phyloP scores from a whole-genome alignment of 106 monocot genomes.

The Phalaenopsis aphrodite region DNA sequence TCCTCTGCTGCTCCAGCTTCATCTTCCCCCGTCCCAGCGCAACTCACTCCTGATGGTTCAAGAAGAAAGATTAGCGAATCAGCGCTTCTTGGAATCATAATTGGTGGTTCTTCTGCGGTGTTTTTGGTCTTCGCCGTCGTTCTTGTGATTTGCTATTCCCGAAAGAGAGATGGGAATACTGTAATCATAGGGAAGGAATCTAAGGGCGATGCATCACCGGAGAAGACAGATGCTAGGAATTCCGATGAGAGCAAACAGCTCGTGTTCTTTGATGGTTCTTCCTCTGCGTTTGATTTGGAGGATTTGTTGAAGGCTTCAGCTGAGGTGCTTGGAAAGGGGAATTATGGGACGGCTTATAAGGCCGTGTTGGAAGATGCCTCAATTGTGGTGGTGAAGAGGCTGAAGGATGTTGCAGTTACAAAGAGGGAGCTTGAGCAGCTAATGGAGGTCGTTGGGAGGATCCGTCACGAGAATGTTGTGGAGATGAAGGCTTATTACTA shows the following conservation, averaged over 20 bases:
- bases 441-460: slow-evolving; percentile 76
- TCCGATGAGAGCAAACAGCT: slow-evolving; percentile 49
- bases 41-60: background rate
- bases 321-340: slow-evolving; percentile 83
- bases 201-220: slow-evolving; percentile 42
- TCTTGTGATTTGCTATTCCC: slow-evolving; percentile 8
- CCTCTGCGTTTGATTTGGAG: slow-evolving; percentile 65
- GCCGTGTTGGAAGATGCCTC: slow-evolving; percentile 77
- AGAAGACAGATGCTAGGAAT: slow-evolving; percentile 34
- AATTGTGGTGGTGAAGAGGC: slow-evolving; percentile 81
- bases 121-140: slow-evolving; percentile 15
- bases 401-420: slow-evolving; percentile 77
- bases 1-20: background rate
- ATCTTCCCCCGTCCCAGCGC: slow-evolving; percentile 1
- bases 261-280: slow-evolving; percentile 72
- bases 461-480: slow-evolving; percentile 60
- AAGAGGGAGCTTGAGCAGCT: slow-evolving; percentile 85
- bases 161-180: slow-evolving; percentile 3
- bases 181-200: slow-evolving; percentile 19
- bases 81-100: slow-evolving; percentile 33
- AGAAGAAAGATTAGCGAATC: slow-evolving; percentile 16
- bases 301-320: slow-evolving; percentile 78
- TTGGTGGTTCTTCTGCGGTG: slow-evolving; percentile 22
- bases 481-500: slow-evolving; percentile 79
- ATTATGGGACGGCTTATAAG: slow-evolving; percentile 70